phyloP scores from a whole-genome alignment of 176 grass and related monocot genomes.

The Carex scoparia region DNA sequence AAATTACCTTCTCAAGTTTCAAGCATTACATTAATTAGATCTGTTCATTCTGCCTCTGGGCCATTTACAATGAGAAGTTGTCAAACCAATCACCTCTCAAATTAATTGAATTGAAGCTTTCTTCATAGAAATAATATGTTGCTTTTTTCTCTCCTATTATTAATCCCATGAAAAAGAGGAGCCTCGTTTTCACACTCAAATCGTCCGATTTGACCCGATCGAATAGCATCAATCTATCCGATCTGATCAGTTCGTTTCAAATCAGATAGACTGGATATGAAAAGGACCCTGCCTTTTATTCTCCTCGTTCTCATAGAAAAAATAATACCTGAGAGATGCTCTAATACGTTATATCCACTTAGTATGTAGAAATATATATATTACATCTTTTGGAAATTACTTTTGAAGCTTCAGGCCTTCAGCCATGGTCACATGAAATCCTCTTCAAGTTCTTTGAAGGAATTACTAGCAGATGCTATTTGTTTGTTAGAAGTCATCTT shows the following conservation, averaged over 20 bases:
- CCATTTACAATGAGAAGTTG: not conserved
- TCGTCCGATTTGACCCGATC: not conserved
- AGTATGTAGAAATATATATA: not conserved
- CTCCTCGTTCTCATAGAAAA: not conserved
- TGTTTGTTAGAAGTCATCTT: slow-evolving; percentile 98
- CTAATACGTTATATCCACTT: not conserved
- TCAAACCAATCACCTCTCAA: not conserved
- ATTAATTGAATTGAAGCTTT: not conserved
- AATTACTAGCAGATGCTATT: slow-evolving; percentile 80
- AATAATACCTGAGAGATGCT: not conserved
- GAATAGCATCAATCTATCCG: not conserved
- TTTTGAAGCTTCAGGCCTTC: not conserved
- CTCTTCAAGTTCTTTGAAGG: slow-evolving; percentile 87
- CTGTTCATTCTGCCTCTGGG: not conserved
- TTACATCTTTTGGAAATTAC: not conserved
- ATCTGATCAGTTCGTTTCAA: not conserved
- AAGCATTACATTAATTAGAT: not conserved
- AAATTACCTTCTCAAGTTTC: not conserved
- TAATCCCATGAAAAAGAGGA: not conserved
- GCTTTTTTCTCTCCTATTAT: not conserved
- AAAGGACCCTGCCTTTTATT: not conserved
- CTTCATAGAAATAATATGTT: not conserved
- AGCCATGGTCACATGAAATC: slow-evolving; percentile 47
- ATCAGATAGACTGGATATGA: not conserved
- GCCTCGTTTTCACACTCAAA: not conserved